phyloP scores from a whole-genome alignment of 768 basidiomycete species.

The Infundibulicybe gibba region DNA sequence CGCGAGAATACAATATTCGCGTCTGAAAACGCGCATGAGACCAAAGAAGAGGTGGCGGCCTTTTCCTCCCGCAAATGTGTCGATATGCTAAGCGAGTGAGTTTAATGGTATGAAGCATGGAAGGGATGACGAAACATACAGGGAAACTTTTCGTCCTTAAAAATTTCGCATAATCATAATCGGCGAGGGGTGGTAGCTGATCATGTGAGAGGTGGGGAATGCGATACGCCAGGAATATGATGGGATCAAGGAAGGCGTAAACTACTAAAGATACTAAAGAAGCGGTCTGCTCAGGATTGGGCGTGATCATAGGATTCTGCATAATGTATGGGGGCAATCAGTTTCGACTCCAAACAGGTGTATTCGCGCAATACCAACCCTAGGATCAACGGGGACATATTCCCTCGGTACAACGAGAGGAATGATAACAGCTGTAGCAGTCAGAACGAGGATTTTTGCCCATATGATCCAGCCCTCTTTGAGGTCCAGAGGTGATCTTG shows the following conservation, averaged over 20 bases:
- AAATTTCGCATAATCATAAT: slow-evolving; percentile 43
- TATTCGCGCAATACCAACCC: slow-evolving; percentile 14
- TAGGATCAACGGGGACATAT: slow-evolving; percentile 56
- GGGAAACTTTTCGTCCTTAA: slow-evolving; percentile 23
- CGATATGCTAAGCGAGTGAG: slow-evolving; percentile 24
- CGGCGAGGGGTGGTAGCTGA: slow-evolving; percentile 59
- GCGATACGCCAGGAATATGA: slow-evolving; percentile 42
- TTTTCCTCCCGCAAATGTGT: slow-evolving; percentile 34
- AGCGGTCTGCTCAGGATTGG: slow-evolving; percentile 51
- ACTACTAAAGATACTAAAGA: slow-evolving; percentile 37
- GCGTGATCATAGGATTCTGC: slow-evolving; percentile 27
- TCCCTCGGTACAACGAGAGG: slow-evolving; percentile 54
- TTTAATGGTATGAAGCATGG: slow-evolving; percentile 13
- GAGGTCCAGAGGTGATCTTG: slow-evolving; percentile 43
- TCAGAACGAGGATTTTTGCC: slow-evolving; percentile 45
- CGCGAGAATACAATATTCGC: slow-evolving; percentile 26
- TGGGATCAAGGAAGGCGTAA: slow-evolving; percentile 54
- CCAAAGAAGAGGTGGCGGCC: slow-evolving; percentile 44
- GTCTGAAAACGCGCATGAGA: slow-evolving; percentile 33
- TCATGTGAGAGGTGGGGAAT: slow-evolving; percentile 48
- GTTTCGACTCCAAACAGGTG: background rate
- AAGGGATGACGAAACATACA: slow-evolving; percentile 21
- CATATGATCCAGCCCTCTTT: slow-evolving; percentile 48
- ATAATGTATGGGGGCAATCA: background rate
- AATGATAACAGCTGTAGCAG: slow-evolving; percentile 39